Conservation (phyloP, 345 rosid species). For the Sisymbrium irio region DNA sequence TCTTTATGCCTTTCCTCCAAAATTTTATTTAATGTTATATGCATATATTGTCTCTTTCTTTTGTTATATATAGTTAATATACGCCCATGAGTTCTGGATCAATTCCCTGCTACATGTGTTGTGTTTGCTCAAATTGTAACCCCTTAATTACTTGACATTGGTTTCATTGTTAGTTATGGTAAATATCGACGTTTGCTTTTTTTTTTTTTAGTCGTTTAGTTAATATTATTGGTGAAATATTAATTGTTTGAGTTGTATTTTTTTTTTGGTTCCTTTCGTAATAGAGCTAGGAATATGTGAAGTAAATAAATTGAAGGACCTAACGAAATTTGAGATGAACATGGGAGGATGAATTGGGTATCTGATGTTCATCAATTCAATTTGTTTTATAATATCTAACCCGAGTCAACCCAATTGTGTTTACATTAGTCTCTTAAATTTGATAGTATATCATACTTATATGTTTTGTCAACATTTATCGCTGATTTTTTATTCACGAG, state of each 20-base stretch:
- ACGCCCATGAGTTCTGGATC: conserved; percentile 23
- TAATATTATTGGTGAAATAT: neutral
- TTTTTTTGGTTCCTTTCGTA: neutral
- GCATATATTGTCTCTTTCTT: conserved; percentile 33
- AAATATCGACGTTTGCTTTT: neutral
- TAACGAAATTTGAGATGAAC: neutral
- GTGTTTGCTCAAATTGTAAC: conserved; percentile 30
- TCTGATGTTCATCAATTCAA: neutral
- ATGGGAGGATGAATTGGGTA: neutral
- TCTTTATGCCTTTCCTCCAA: conserved; percentile 26
- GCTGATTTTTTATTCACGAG: too few relatives aligned
- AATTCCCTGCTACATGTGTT: conserved; percentile 35
- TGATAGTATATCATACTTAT: neutral
- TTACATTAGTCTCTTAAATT: neutral
- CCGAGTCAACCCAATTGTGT: neutral
- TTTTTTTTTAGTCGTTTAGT: neutral
- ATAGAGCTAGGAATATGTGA: neutral
- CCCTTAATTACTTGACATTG: conserved; percentile 10
- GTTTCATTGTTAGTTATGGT: conserved; percentile 20
- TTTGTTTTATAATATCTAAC: neutral
- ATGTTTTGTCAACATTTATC: neutral
- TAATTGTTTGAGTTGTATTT: neutral
- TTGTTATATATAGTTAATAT: conserved; percentile 26
- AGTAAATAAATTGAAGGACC: neutral
- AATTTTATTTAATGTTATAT: conserved; percentile 5